phyloP scores from a whole-genome alignment of 345 rosid species.

The Geranium brycei region DNA sequence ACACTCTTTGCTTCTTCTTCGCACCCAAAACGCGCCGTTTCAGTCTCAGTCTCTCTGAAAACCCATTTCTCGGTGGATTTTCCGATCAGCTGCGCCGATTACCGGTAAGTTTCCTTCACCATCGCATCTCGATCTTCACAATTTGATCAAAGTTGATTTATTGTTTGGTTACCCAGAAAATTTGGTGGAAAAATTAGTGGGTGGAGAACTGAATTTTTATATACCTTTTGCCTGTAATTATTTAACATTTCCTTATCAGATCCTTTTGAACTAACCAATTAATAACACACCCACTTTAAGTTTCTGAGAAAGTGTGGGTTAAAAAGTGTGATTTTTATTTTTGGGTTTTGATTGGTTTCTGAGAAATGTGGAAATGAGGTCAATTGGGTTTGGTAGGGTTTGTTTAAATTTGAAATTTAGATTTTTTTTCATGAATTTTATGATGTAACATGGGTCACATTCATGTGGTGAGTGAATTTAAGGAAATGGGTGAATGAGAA shows the following conservation, averaged over 20 bases:
- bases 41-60: neutral
- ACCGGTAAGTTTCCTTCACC: neutral
- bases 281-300: neutral
- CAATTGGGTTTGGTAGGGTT: no score
- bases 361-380: no score
- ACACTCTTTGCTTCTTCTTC: no score
- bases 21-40: neutral
- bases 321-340: no score
- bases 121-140: neutral
- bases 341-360: no score
- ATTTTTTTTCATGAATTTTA: no score
- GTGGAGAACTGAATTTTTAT: neutral
- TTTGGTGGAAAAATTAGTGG: neutral
- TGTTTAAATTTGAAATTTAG: no score
- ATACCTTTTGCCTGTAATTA: neutral
- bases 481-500: no score
- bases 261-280: neutral
- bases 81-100: neutral
- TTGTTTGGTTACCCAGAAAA: neutral
- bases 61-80: neutral
- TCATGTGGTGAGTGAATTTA: no score
- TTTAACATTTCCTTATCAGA: no score
- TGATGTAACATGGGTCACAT: no score
- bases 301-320: neutral
- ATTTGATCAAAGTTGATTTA: no score